Evolutionary conservation across 257 asterid species (phyloP).

Genomic region (Petrea volubilis): DNA sequence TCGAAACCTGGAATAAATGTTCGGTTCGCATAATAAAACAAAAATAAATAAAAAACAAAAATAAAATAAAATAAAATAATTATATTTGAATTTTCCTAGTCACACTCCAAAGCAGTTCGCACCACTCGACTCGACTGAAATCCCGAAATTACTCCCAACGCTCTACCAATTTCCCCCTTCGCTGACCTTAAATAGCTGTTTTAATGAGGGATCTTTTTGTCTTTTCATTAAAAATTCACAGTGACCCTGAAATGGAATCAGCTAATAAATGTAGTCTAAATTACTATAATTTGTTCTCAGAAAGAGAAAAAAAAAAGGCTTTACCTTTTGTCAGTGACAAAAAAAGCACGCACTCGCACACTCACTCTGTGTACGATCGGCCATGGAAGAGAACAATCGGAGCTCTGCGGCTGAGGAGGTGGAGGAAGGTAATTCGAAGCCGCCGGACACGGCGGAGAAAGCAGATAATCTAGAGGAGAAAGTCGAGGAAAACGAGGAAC

Average conservation of each 20-base stretch:
- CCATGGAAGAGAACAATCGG: slow-evolving; percentile 27
- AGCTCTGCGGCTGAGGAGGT: slow-evolving; percentile 4
- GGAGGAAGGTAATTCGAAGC: slow-evolving; percentile 6
- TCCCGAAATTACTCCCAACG: background rate
- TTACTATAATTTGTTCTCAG: background rate
- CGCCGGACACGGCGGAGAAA: background rate
- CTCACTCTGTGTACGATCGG: slow-evolving; percentile 17
- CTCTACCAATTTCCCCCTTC: background rate
- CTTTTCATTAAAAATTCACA: background rate
- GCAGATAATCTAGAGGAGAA: slow-evolving; percentile 2
- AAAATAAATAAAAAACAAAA: no score
- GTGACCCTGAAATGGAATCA: background rate
- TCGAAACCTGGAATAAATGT: slow-evolving; percentile 10
- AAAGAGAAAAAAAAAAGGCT: background rate
- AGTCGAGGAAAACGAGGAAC: slow-evolving; percentile 13
- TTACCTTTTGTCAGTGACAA: slow-evolving; percentile 14
- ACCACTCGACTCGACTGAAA: slow-evolving; percentile 7
- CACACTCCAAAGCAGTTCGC: slow-evolving; percentile 7
- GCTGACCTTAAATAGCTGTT: background rate
- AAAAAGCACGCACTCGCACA: slow-evolving; percentile 23
- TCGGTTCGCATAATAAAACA: background rate
- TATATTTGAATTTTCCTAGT: background rate
- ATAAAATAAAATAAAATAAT: no score
- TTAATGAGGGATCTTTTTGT: background rate
- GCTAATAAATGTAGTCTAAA: background rate